phyloP scores from a whole-genome alignment of 129 eudicot genomes.

The Flaveria linearis region DNA sequence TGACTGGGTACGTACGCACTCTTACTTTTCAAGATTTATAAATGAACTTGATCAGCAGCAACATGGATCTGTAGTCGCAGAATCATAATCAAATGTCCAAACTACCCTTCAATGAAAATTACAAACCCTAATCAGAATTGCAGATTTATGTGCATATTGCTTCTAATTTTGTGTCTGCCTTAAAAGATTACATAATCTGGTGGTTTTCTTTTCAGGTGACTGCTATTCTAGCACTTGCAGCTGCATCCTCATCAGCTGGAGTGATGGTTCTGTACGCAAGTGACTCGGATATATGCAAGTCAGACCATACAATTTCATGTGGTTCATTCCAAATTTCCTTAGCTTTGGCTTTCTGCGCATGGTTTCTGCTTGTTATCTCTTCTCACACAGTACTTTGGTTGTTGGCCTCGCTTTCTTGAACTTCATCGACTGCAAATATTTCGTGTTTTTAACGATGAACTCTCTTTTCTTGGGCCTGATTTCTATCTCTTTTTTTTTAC shows the following conservation, averaged over 20 bases:
- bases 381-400: constrained; percentile 70
- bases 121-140: constrained; percentile 10
- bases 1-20: constrained; percentile 70
- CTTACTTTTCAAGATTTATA: constrained; percentile 13
- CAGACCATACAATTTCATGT: constrained; percentile 47
- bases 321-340: constrained; percentile 59
- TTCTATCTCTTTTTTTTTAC: background rate
- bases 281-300: constrained; percentile 57
- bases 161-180: background rate
- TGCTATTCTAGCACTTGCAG: constrained; percentile 75
- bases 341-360: constrained; percentile 66
- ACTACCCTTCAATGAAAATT: constrained; percentile 4
- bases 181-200: constrained; percentile 7
- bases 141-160: background rate
- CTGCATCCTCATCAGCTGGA: constrained; percentile 83
- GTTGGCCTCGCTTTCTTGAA: constrained; percentile 56
- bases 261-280: constrained; percentile 53
- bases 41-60: background rate
- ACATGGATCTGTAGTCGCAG: background rate
- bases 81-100: background rate
- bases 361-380: constrained; percentile 77
- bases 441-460: background rate
- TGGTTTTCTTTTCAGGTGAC: constrained; percentile 55
- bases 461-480: background rate
- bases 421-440: constrained; percentile 24